Conservation (phyloP, 2,329 filamentous ascomycete genomes). For the Trematosphaeria pertusa region DNA sequence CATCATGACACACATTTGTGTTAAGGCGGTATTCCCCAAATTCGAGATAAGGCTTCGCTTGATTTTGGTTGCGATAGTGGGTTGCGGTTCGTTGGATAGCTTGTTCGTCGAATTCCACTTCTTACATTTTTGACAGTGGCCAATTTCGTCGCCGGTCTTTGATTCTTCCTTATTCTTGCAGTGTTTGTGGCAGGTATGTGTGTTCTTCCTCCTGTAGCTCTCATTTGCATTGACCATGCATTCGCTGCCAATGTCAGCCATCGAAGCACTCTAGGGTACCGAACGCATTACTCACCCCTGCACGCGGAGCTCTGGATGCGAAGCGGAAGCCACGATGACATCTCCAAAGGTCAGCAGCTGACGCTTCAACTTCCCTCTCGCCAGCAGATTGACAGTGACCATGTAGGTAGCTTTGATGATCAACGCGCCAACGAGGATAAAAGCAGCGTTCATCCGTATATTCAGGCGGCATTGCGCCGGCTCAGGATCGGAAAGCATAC, state of each 20-base stretch:
- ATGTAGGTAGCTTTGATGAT: constrained; percentile 39
- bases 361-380: constrained; percentile 33
- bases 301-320: constrained; percentile 33
- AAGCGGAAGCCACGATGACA: constrained; percentile 37
- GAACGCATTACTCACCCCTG: constrained; percentile 33
- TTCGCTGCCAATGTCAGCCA: constrained; percentile 22
- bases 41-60: constrained; percentile 40
- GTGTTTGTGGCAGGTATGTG: constrained; percentile 41
- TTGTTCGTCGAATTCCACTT: constrained; percentile 33
- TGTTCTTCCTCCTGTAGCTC: constrained; percentile 26
- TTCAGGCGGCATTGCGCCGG: constrained; percentile 33
- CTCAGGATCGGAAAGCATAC: constrained; percentile 6
- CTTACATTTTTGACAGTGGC: constrained; percentile 41
- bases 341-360: constrained; percentile 42
- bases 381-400: constrained; percentile 31
- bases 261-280: background rate
- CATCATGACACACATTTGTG: constrained; percentile 35
- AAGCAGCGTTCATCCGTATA: constrained; percentile 38
- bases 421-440: constrained; percentile 32
- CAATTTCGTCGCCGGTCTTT: constrained; percentile 37
- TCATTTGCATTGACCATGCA: constrained; percentile 42
- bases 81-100: constrained; percentile 29
- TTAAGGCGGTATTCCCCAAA: constrained; percentile 38
- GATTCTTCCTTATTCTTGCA: constrained; percentile 30
- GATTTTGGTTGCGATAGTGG: constrained; percentile 39